phyloP scores from a whole-genome alignment of 352 stramenopile species.

The Phytophthora palmivora region DNA sequence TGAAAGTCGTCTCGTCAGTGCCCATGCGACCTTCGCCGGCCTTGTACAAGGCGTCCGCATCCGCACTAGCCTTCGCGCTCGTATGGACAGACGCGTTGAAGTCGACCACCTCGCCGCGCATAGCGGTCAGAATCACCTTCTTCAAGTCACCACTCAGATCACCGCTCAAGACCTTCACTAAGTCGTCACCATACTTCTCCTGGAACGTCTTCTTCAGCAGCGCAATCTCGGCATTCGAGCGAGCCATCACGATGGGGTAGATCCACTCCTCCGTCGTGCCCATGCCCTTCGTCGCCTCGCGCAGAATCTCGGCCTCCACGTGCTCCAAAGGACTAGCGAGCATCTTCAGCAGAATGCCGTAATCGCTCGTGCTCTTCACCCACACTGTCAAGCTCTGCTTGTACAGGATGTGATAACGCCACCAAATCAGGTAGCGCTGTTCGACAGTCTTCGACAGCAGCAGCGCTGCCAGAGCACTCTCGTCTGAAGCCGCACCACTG shows the following conservation, averaged over 20 bases:
- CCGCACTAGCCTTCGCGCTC: constrained; percentile 47
- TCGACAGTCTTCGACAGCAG: constrained; percentile 27
- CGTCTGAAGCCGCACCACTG: constrained; percentile 25
- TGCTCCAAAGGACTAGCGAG: constrained; percentile 53
- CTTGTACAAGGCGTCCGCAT: constrained; percentile 67
- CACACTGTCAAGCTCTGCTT: constrained; percentile 63
- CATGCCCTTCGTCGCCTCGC: constrained; percentile 59
- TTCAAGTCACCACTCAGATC: constrained; percentile 67
- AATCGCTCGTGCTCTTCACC: constrained; percentile 57
- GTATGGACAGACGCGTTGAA: constrained; percentile 69
- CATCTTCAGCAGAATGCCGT: constrained; percentile 60
- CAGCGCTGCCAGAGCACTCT: constrained; percentile 25
- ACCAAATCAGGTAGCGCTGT: constrained; percentile 34
- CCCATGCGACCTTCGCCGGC: constrained; percentile 68
- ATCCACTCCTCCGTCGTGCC: constrained; percentile 67
- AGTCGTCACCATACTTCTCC: constrained; percentile 57
- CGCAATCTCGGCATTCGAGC: constrained; percentile 69
- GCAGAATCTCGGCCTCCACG: constrained; percentile 66
- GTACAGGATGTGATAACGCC: constrained; percentile 50
- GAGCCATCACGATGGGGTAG: constrained; percentile 57
- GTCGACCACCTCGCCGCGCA: constrained; percentile 38
- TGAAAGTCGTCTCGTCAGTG: constrained; percentile 65
- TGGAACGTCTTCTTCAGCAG: constrained; percentile 82
- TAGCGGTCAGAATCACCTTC: constrained; percentile 62
- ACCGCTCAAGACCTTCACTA: constrained; percentile 50